A percentile compares a stretch with the other conserved stretches of the same genome.
phyloP scores from a whole-genome alignment of 305 asterid species.

The Fraxinus sp. region DNA sequence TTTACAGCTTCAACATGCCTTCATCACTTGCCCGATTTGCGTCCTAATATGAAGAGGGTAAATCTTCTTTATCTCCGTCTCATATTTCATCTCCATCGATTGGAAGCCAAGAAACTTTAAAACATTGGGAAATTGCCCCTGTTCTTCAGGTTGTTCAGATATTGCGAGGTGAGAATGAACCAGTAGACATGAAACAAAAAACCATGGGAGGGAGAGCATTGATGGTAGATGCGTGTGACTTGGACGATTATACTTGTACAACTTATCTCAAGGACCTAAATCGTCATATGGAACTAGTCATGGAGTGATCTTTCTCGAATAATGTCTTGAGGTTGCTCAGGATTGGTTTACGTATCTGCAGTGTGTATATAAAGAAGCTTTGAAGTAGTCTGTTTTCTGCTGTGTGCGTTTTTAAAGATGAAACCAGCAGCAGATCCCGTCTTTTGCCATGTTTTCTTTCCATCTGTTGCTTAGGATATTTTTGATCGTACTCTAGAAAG shows the following conservation, averaged over 20 bases:
- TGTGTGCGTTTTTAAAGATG: constrained; percentile 4
- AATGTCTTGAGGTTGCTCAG: neutral
- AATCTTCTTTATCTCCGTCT: neutral
- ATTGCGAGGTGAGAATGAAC: constrained; percentile 66
- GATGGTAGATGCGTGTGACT: constrained; percentile 60
- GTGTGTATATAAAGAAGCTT: constrained; percentile 11
- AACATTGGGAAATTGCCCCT: neutral
- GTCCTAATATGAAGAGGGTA: constrained; percentile 92
- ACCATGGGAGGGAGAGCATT: constrained; percentile 60
- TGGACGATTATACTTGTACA: constrained; percentile 69
- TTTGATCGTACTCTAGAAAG: neutral
- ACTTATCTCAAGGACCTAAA: constrained; percentile 71
- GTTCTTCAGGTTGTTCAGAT: constrained; percentile 57
- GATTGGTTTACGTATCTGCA: neutral
- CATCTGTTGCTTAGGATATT: neutral
- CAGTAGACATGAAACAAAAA: constrained; percentile 56
- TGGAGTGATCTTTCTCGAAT: constrained; percentile 48
- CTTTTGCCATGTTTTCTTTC: neutral
- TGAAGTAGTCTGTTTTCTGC: neutral
- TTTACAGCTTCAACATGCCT: constrained; percentile 81
- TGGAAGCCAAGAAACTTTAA: neutral
- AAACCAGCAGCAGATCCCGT: neutral
- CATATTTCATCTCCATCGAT: neutral
- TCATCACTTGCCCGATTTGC: constrained; percentile 77
- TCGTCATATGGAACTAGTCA: constrained; percentile 83